Evolutionary conservation across 2,329 filamentous ascomycete species (phyloP).

Genomic region (Trichophyton schoenleinii): DNA sequence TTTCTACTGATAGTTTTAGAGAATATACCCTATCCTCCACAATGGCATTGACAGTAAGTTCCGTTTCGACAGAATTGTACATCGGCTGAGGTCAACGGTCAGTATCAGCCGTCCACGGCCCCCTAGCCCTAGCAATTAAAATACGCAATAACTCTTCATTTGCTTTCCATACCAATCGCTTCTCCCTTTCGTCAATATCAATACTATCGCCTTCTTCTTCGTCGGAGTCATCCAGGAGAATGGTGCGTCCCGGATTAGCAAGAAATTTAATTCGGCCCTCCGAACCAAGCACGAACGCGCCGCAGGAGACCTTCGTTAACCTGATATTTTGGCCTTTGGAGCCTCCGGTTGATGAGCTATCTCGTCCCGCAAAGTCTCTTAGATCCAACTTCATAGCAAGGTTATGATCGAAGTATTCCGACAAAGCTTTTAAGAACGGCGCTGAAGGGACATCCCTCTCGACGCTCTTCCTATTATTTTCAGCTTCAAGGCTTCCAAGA

Average conservation of each 20-base stretch:
- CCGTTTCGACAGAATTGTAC: neutral
- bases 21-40: too few species aligned
- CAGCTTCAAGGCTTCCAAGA: constrained; percentile 1
- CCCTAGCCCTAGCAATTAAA: constrained; percentile 21
- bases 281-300: constrained; percentile 27
- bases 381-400: constrained; percentile 30
- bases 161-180: constrained; percentile 19
- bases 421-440: constrained; percentile 20
- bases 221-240: constrained; percentile 15
- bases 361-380: neutral
- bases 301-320: constrained; percentile 27
- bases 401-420: constrained; percentile 26
- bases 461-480: neutral
- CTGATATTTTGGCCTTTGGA: constrained; percentile 18
- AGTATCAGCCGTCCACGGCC: constrained; percentile 2
- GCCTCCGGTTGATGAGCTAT: neutral
- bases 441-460: constrained; percentile 11
- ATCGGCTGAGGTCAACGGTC: neutral
- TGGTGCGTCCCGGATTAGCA: constrained; percentile 14
- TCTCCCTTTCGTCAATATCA: constrained; percentile 12
- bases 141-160: constrained; percentile 23
- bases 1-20: too few species aligned
- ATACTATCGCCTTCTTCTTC: constrained; percentile 13
- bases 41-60: neutral
- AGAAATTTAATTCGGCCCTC: constrained; percentile 31